A percentile compares a stretch with the other conserved stretches of the same genome.
Conservation (phyloP, 805 yeast species). For the Torulaspora gathmanii region DNA sequence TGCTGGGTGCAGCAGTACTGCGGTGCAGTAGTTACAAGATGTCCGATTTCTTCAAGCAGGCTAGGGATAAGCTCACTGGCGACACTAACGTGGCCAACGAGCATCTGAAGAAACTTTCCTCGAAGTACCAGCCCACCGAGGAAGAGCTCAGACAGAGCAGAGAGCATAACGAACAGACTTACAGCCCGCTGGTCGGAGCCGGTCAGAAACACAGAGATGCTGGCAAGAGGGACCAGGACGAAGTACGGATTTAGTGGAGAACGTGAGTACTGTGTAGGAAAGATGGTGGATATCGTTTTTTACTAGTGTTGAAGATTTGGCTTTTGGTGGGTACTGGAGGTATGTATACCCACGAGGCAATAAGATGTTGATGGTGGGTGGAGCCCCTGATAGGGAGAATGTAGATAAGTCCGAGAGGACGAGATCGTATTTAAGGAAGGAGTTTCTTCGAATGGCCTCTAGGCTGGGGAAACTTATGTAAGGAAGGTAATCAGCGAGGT, state of each 20-base stretch:
- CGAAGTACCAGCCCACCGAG: constrained; percentile 12
- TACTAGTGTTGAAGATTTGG: too few relatives aligned
- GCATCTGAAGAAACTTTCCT: constrained; percentile 17
- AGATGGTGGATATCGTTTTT: background rate
- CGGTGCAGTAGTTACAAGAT: background rate
- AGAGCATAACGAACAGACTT: constrained; percentile 11
- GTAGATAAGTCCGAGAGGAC: background rate
- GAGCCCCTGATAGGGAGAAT: background rate
- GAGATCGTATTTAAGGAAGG: too few relatives aligned
- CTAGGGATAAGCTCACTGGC: constrained; percentile 25
- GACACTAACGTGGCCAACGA: constrained; percentile 21
- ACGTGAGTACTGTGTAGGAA: background rate
- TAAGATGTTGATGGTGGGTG: background rate
- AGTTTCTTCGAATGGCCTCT: too few relatives aligned
- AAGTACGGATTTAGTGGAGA: background rate
- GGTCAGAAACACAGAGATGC: constrained; percentile 10
- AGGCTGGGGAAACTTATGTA: too few relatives aligned
- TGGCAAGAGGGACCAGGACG: background rate
- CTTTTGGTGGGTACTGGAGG: background rate
- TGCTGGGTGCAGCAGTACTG: too few relatives aligned
- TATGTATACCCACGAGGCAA: background rate
- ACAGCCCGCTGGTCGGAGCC: constrained; percentile 15
- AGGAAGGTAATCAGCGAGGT: too few relatives aligned
- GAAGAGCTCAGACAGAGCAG: constrained; percentile 8
- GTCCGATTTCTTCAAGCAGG: constrained; percentile 22